Percentiles rank a stretch among this genome's conserved stretches.
Conservation (phyloP, 1,139 yeast genomes). For the Groenewaldozyma auringiensis region DNA sequence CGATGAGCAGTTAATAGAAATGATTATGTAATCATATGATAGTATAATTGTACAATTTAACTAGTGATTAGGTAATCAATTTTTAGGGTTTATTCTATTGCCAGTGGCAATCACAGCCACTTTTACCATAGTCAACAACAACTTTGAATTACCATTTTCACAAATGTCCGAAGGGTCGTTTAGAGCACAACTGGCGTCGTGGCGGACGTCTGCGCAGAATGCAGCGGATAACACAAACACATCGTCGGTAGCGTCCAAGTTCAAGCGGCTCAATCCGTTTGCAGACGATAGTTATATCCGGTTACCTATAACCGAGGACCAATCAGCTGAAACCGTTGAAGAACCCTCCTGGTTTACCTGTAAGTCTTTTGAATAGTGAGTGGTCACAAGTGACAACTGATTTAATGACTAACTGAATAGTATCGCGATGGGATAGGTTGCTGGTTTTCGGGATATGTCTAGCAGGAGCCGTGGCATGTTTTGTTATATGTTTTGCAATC, state of each 20-base stretch:
- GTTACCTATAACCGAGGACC: constrained; percentile 47
- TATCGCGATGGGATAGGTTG: constrained; percentile 73
- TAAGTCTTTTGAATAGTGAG: constrained; percentile 11
- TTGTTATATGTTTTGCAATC: constrained; percentile 69
- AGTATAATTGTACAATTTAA: too few species aligned
- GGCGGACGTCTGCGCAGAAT: constrained; percentile 23
- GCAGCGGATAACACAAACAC: constrained; percentile 29
- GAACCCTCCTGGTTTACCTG: constrained; percentile 52
- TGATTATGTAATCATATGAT: too few species aligned
- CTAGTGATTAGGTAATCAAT: too few species aligned
- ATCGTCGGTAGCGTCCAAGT: constrained; percentile 31
- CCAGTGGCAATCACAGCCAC: too few species aligned
- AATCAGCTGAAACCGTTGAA: constrained; percentile 27
- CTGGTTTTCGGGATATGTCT: constrained; percentile 73
- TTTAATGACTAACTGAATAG: constrained; percentile 13
- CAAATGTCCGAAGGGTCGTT: constrained; percentile 30
- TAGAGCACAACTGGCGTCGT: constrained; percentile 31
- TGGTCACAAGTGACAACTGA: too few species aligned
- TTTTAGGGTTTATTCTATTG: too few species aligned
- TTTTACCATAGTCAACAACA: background rate
- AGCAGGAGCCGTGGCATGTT: constrained; percentile 69
- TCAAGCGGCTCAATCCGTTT: constrained; percentile 34
- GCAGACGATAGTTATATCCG: constrained; percentile 42
- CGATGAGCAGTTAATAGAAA: too few species aligned
- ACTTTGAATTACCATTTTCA: background rate